phyloP scores from a whole-genome alignment of 2,329 filamentous ascomycete species.

The Cladophialophora bantiana region DNA sequence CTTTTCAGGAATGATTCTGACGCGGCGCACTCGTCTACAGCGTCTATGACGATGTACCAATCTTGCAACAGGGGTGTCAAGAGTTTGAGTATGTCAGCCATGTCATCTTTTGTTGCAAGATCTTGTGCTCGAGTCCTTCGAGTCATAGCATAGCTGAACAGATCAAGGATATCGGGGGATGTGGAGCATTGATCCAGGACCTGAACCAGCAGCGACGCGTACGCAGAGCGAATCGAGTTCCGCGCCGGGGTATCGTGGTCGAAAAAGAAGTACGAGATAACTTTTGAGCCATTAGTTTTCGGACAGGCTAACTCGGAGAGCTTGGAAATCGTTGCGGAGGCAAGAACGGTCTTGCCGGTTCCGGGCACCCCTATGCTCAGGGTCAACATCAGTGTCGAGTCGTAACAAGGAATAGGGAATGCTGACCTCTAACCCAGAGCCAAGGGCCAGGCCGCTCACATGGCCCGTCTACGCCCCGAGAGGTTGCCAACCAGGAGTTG shows the following conservation, averaged over 20 bases:
- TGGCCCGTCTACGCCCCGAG: not conserved
- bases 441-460: not conserved
- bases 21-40: not conserved
- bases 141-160: constrained; percentile 1
- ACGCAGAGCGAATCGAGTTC: not conserved
- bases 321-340: not conserved
- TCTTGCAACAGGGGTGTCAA: not conserved
- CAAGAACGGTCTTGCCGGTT: not conserved
- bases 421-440: constrained; percentile 1
- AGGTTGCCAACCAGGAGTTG: not conserved
- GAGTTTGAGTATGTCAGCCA: not conserved
- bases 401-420: not conserved
- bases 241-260: not conserved
- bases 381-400: not conserved
- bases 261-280: not conserved
- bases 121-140: not conserved
- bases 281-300: not conserved
- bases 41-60: constrained; percentile 2
- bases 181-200: not conserved
- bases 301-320: not conserved
- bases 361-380: not conserved
- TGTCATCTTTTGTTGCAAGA: not conserved
- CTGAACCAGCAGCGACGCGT: not conserved
- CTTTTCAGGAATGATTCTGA: not conserved
- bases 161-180: not conserved